These are phyloP conservation scores for Alnus rubra DNA, from an alignment of 306 rosid genomes.

Conservation along the genomic window DNA sequence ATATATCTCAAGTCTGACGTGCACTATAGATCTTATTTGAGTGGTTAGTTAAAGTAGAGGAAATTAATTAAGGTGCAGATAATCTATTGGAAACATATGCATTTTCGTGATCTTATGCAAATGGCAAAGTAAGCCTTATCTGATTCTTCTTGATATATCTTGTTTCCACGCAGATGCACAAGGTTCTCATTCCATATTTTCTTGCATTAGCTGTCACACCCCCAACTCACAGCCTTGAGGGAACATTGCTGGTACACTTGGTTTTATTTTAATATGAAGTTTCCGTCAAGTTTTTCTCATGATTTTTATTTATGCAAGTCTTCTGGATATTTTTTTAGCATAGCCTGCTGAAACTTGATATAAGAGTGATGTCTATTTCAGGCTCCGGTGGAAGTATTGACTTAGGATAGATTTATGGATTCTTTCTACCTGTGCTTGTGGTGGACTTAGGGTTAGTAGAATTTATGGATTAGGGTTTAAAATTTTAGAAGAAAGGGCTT, in stretches of 20 bases:
- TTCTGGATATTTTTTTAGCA: not conserved
- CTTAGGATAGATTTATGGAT: too few relatives aligned
- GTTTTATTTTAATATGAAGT: not conserved
- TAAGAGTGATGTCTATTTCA: not conserved
- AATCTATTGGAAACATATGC: conserved; percentile 2
- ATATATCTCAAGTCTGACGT: not conserved
- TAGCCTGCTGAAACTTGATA: not conserved
- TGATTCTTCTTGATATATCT: conserved; percentile 12
- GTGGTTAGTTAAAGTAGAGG: conserved; percentile 5
- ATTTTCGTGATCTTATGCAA: not conserved
- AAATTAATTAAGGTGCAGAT: conserved; percentile 11
- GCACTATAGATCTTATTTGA: not conserved
- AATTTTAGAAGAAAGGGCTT: not conserved
- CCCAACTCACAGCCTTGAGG: conserved; percentile 57
- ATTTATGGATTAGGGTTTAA: not conserved
- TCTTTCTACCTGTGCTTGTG: not conserved
- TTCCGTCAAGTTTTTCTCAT: not conserved
- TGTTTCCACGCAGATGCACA: conserved; percentile 50
- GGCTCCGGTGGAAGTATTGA: not conserved
- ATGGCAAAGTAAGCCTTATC: not conserved
- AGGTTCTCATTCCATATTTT: conserved; percentile 49
- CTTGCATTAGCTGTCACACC: conserved; percentile 65
- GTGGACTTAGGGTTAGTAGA: not conserved
- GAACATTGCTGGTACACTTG: conserved; percentile 57
- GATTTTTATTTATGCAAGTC: not conserved